A percentile compares a stretch with the other conserved stretches of the same genome.
These are phyloP conservation scores for Periconia sp. DNA, from an alignment of 2,329 filamentous ascomycete genomes.

Conservation along the genomic window DNA sequence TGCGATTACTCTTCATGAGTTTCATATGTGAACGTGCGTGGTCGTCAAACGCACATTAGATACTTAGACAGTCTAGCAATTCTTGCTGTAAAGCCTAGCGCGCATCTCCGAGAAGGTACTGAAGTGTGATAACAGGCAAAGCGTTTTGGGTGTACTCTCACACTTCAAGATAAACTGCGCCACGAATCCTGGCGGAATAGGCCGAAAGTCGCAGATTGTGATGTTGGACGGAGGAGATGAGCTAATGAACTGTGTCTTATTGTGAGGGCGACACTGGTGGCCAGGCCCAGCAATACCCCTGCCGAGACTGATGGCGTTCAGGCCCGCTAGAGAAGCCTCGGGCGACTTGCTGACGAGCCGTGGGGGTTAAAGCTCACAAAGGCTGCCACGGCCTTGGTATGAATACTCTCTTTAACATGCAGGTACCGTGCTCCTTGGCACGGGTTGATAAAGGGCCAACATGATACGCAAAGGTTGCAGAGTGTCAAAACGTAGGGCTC, in stretches of 20 bases:
- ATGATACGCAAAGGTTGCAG: background rate
- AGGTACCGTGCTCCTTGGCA: background rate
- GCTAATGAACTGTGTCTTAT: slow-evolving; percentile 49
- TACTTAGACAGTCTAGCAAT: slow-evolving; percentile 52
- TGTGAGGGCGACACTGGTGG: slow-evolving; percentile 51
- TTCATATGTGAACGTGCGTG: no score
- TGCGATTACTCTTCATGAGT: slow-evolving; percentile 51
- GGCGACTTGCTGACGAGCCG: no score
- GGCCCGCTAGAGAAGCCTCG: no score
- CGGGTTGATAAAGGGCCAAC: slow-evolving; percentile 1
- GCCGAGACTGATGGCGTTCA: slow-evolving; percentile 38
- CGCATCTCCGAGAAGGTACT: slow-evolving; percentile 55
- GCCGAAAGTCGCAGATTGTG: slow-evolving; percentile 57
- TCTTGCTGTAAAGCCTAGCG: slow-evolving; percentile 47
- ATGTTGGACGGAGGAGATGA: slow-evolving; percentile 44
- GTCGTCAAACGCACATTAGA: slow-evolving; percentile 52
- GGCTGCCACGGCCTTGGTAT: background rate
- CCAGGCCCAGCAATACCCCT: slow-evolving; percentile 42
- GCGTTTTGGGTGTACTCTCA: slow-evolving; percentile 66
- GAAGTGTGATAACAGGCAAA: slow-evolving; percentile 60
- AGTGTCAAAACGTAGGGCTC: no score
- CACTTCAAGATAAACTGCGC: slow-evolving; percentile 68
- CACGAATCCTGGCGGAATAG: slow-evolving; percentile 58
- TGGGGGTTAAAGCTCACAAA: no score
- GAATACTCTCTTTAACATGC: background rate